A percentile compares a stretch with the other conserved stretches of the same genome.
Evolutionary conservation across 768 basidiomycete genomes (phyloP).

Genomic region (Rhodosporidiobolus sp.): DNA sequence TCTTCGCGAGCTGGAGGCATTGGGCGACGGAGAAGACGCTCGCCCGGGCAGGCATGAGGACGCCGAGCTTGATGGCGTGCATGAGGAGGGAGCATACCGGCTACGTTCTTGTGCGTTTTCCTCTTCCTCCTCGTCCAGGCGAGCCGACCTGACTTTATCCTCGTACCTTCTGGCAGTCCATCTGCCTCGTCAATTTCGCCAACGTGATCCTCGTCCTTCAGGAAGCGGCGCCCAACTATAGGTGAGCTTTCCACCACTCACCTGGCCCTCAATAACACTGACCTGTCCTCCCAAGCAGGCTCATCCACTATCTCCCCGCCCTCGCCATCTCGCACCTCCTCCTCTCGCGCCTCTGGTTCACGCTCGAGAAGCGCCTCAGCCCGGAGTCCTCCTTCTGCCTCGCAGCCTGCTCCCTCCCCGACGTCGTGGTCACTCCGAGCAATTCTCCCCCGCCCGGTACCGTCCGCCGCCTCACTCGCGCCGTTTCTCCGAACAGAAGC

Average conservation of each 20-base stretch:
- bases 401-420: neutral
- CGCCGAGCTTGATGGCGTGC: neutral
- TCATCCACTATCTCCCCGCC: slow-evolving; percentile 27
- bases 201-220: slow-evolving; percentile 31
- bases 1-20: slow-evolving; percentile 13
- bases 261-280: neutral
- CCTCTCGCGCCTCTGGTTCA: slow-evolving; percentile 31
- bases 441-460: neutral
- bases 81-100: slow-evolving; percentile 24
- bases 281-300: neutral
- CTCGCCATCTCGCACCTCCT: slow-evolving; percentile 36
- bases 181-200: slow-evolving; percentile 34
- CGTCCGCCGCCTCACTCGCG: neutral
- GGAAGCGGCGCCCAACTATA: neutral
- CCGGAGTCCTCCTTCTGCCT: neutral
- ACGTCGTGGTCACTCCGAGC: neutral
- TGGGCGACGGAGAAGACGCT: slow-evolving; percentile 1
- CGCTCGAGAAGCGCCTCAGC: slow-evolving; percentile 3
- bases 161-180: slow-evolving; percentile 1
- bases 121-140: too few relatives aligned
- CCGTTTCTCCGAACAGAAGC: too few relatives aligned
- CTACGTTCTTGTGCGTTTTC: slow-evolving; percentile 12
- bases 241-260: neutral
- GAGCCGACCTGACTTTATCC: neutral
- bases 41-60: neutral